Base-by-base conservation (phyloP, 2,329 filamentous ascomycete species). In the Neophaeococcomyces mojaviensis region DNA sequence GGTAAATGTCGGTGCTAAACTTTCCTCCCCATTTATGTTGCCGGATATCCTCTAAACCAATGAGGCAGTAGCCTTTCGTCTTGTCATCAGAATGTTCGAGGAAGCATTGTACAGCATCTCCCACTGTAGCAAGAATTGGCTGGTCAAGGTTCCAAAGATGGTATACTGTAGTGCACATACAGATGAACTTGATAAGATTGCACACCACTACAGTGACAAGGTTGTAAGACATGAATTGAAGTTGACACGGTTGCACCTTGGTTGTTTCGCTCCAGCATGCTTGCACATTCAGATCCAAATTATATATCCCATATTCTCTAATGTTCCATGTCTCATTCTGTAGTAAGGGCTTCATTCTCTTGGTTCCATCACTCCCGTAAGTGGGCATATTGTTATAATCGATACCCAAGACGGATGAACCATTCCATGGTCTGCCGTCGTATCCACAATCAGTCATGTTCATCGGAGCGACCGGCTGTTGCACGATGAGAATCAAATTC, bases 101-200 rank as follows among this genome's bases (percentile, higher is more conserved):
- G 31, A 64, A 67, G 1, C 62, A 64, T 2, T 55, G 39, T 3
- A 65, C 58, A 3, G 58, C 58, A 45, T 67, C 64, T 10, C 64
- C 64, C 5, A 64, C 47, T 0, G 63, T 65, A 1, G 60, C 49
- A 0, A 66, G 37, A 9, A 58, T 45, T 4, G 45, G 22, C 20
- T 49, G 22, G 3, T 44, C 18, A 10, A 42, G 15, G 8, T 49
- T 50, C 26, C 35, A 34, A 32, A 51, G 47, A 28, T 46, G 47
- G 3, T 49, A 30, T 1, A 50, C 53, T 26, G 40, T 22, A 12
- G 53, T 10, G 1, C 53, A 28, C 36, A 58, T 58, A 33, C 55
- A 60, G 3, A 51, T 18, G 1, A 54, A 28, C 32, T 63, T 64
- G 15, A 51, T 39, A 2, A 54, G 1, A 47, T 61, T 61, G 47